Conservation (phyloP, 2,329 filamentous ascomycete genomes). For the Trichoderma asperellum region DNA sequence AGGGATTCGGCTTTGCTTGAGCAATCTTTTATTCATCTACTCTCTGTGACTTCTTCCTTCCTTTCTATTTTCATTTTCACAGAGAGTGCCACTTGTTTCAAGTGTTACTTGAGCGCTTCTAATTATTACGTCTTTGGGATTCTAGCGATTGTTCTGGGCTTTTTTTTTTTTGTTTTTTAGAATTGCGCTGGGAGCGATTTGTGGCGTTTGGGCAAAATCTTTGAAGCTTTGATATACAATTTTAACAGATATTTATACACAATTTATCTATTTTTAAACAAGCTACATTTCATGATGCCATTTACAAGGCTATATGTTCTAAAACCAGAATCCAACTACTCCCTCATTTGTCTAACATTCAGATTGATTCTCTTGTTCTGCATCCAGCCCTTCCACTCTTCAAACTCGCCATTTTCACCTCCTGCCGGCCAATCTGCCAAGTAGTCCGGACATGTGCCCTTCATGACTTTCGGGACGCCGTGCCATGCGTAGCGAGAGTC, state of each 20-base stretch:
- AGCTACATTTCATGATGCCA: background rate
- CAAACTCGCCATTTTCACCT: conserved; percentile 54
- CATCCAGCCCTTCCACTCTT: conserved; percentile 87
- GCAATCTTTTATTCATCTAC: background rate
- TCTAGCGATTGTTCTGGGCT: background rate
- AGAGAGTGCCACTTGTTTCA: background rate
- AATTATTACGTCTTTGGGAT: background rate
- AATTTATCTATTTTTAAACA: background rate
- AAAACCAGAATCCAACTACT: conserved; percentile 34
- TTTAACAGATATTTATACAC: background rate
- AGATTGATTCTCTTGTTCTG: conserved; percentile 83
- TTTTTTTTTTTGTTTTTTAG: background rate
- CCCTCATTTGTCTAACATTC: conserved; percentile 87
- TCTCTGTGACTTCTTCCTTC: background rate
- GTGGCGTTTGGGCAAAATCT: background rate
- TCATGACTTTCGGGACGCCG: conserved; percentile 84
- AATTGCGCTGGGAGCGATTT: conserved; percentile 14
- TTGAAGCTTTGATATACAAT: background rate
- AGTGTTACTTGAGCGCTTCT: background rate
- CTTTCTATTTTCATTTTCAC: background rate
- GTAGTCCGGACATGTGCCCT: conserved; percentile 75
- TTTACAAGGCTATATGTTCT: too few relatives aligned
- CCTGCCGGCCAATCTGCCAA: conserved; percentile 74
- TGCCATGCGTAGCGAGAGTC: conserved; percentile 90
- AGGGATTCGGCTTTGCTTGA: conserved; percentile 84